Conservation (phyloP, 129 eudicot genomes). For the Chrysanthemum seticuspe region DNA sequence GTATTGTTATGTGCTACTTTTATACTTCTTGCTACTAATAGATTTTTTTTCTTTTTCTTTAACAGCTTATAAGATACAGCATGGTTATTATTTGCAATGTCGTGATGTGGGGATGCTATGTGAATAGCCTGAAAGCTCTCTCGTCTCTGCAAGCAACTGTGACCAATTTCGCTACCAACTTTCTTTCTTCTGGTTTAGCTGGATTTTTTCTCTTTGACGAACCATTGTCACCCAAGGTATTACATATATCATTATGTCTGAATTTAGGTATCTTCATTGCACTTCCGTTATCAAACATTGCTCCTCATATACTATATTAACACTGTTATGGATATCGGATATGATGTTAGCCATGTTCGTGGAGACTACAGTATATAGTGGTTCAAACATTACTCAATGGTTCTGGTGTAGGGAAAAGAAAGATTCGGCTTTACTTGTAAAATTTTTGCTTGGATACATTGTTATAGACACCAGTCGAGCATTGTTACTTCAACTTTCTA, state of each 20-base stretch:
- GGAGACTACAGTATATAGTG: not conserved
- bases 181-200: conserved; percentile 86
- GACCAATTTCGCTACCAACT: conserved; percentile 90
- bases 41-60: conserved; percentile 4
- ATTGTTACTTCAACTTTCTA: not conserved
- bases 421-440: conserved; percentile 4
- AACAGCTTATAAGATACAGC: conserved; percentile 72
- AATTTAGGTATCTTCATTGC: not conserved
- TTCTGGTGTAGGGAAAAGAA: not conserved
- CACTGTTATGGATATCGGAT: not conserved
- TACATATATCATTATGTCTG: not conserved
- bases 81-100: conserved; percentile 72
- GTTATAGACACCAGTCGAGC: not conserved
- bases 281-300: conserved; percentile 4
- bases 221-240: conserved; percentile 66
- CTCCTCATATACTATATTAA: not conserved
- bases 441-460: not conserved
- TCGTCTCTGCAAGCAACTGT: conserved; percentile 97
- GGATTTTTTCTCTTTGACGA: conserved; percentile 88
- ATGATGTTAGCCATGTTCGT: not conserved
- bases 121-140: conserved; percentile 88
- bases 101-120: conserved; percentile 96
- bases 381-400: not conserved
- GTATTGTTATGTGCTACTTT: conserved; percentile 5
- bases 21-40: conserved; percentile 1